Evolutionary conservation across 2,329 filamentous ascomycete genomes (phyloP).

Genomic region (Aspergillus japonicus): DNA sequence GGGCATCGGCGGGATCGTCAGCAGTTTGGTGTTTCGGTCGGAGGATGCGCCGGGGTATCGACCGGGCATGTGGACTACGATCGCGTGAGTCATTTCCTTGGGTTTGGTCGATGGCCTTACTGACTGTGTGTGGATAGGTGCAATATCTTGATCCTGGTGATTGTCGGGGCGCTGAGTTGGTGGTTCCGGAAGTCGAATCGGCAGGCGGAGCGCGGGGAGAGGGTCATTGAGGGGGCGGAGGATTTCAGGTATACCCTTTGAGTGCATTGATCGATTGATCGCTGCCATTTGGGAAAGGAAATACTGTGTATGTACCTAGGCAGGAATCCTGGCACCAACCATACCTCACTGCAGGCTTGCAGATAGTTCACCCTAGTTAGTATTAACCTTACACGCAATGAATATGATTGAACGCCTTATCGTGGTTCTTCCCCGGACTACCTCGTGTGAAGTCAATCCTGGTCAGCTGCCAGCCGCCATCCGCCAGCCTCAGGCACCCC

Average conservation of each 20-base stretch:
- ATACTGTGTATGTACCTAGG: neutral
- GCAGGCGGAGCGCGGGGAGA: constrained; percentile 35
- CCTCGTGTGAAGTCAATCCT: no score
- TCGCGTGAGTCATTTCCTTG: constrained; percentile 25
- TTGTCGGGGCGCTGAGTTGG: constrained; percentile 28
- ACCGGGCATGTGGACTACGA: constrained; percentile 34
- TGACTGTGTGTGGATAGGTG: constrained; percentile 24
- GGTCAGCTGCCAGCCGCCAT: no score
- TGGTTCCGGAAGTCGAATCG: constrained; percentile 36
- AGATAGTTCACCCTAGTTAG: neutral
- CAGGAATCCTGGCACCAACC: neutral
- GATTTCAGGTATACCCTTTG: constrained; percentile 40
- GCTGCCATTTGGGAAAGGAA: neutral
- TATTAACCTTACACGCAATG: neutral
- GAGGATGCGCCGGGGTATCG: constrained; percentile 37
- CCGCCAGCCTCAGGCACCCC: neutral
- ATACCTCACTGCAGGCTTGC: no score
- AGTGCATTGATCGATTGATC: neutral
- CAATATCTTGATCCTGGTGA: constrained; percentile 34
- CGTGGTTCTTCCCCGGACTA: neutral
- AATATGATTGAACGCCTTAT: neutral
- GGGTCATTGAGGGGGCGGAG: constrained; percentile 35
- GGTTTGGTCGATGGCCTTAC: neutral
- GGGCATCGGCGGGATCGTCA: constrained; percentile 74
- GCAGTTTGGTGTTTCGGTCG: constrained; percentile 68